Evolutionary conservation across 306 rosid genomes (phyloP), one percentile per base, ranked within the genome.

Genomic region (Medicago arabica): DNA sequence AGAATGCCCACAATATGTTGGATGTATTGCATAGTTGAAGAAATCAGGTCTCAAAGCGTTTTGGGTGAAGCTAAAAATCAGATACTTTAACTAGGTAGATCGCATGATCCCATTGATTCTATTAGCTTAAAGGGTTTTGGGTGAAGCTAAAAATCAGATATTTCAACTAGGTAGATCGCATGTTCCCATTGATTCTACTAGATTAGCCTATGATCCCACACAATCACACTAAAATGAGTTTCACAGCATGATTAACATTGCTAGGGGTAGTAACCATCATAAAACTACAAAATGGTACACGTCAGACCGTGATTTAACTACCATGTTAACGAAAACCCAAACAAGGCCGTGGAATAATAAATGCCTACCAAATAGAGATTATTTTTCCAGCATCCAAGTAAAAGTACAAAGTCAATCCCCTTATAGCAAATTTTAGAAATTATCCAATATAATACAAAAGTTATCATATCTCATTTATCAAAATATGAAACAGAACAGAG

Each of bases 401-500:
- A 28, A 28, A 34, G 38, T 34, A 31, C 36, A 31, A 31, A 31
- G 36, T 31, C 6, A 31, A 31, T 31, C 36, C 36, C 6, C 36
- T 31, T 31, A 31, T 31, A 31, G 36, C 36, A 31, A 31, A 31
- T 31, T 31, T 31, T 31, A 3, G 36, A 31, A 31, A 5, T 31
- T 31, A 31, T 31, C 36, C 4, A 31, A 55, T 55, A 55, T 2
- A 39, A 28, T 36, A 60, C 44, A 74, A 36, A 46, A 46, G 36
- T 64, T 28, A 58, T 36, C 64, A 39, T 34, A 77, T 16, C 21
- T 74, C 77, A 66, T 19, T 80, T 17, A 70, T 53, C 58, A 40
- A 65, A 74, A 9, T 38, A 25, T 25, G 2, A 25, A 25, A 25
- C 2, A 25, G 28, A 25, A 25, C 2, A 25, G 68, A 57, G 46